phyloP scores from a whole-genome alignment of 805 yeast species.

The Kregervanrija pseudodelftensis region DNA sequence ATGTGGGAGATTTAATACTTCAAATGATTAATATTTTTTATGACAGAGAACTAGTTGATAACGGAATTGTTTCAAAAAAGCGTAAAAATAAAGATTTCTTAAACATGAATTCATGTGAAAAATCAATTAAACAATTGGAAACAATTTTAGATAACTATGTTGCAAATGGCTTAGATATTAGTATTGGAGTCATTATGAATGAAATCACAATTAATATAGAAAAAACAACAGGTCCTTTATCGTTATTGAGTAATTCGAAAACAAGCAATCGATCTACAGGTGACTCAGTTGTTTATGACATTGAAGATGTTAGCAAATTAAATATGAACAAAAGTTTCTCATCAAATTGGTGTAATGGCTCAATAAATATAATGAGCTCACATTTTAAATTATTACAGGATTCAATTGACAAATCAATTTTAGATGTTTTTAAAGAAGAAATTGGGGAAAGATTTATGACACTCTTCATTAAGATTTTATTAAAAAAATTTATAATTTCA shows the following conservation, averaged over 20 bases:
- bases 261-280: background rate
- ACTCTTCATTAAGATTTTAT: slow-evolving; percentile 67
- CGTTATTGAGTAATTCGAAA: slow-evolving; percentile 3
- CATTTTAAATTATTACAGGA: slow-evolving; percentile 72
- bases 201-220: slow-evolving; percentile 40
- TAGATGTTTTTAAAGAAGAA: slow-evolving; percentile 92
- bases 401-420: slow-evolving; percentile 77
- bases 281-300: slow-evolving; percentile 7
- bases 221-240: slow-evolving; percentile 8
- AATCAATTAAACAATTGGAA: slow-evolving; percentile 53
- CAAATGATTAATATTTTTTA: slow-evolving; percentile 91
- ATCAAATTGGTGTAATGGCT: slow-evolving; percentile 58
- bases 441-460: slow-evolving; percentile 82
- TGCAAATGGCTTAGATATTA: slow-evolving; percentile 89
- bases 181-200: slow-evolving; percentile 79
- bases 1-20: slow-evolving; percentile 84
- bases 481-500: slow-evolving; percentile 60
- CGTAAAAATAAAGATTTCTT: slow-evolving; percentile 64
- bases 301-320: slow-evolving; percentile 9
- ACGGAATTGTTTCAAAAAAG: slow-evolving; percentile 38
- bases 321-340: slow-evolving; percentile 26
- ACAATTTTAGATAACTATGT: slow-evolving; percentile 77
- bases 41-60: slow-evolving; percentile 66
- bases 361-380: slow-evolving; percentile 53
- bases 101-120: slow-evolving; percentile 71